These are phyloP conservation scores for Babesia bigemina DNA, from an alignment of 169 alveolate species.

Conservation along the genomic window DNA sequence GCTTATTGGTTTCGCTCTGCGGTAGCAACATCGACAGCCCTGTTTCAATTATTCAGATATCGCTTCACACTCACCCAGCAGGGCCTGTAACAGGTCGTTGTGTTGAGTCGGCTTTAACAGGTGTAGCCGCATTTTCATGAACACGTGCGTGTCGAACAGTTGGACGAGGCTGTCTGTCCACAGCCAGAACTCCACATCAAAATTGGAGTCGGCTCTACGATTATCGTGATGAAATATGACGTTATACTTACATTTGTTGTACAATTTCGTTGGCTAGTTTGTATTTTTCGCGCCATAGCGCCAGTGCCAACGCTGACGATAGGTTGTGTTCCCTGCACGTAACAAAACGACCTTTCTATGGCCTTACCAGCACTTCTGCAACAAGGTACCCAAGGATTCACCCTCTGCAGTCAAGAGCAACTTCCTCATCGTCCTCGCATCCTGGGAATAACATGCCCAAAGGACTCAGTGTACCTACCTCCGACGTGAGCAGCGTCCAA, in stretches of 20 bases:
- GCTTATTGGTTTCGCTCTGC: constrained; percentile 61
- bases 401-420: constrained; percentile 61
- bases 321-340: constrained; percentile 50
- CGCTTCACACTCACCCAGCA: constrained; percentile 51
- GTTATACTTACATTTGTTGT: constrained; percentile 33
- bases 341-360: too few relatives aligned
- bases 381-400: constrained; percentile 49
- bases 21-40: constrained; percentile 69
- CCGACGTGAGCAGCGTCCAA: constrained; percentile 78
- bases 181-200: constrained; percentile 66
- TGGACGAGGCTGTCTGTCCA: constrained; percentile 73
- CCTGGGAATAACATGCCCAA: constrained; percentile 21
- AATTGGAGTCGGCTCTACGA: constrained; percentile 25
- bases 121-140: constrained; percentile 74
- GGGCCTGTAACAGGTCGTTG: constrained; percentile 71
- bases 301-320: constrained; percentile 72
- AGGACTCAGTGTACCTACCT: constrained; percentile 3
- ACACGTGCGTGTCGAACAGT: constrained; percentile 74
- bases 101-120: constrained; percentile 71
- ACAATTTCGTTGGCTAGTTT: constrained; percentile 67
- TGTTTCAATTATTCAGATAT: not conserved
- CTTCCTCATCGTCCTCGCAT: constrained; percentile 70
- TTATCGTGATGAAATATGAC: not conserved
- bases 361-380: constrained; percentile 70
- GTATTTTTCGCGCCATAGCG: constrained; percentile 78